A percentile compares a stretch with the other conserved stretches of the same genome.
phyloP scores from a whole-genome alignment of 495 filamentous ascomycete species.

The Penicillium bovifimosum region DNA sequence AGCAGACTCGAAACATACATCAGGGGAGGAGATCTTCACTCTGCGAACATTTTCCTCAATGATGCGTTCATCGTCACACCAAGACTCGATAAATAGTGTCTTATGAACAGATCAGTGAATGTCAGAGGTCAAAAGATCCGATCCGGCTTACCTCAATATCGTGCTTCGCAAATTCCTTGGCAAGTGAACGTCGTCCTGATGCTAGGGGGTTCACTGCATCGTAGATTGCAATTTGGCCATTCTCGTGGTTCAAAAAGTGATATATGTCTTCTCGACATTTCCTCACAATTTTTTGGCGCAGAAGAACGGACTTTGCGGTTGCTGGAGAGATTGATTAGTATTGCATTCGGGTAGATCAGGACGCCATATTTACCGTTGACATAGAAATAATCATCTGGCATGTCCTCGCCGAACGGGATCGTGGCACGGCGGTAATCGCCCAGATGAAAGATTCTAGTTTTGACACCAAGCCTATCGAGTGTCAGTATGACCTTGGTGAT shows the following conservation, averaged over 20 bases:
- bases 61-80: slow-evolving; percentile 85
- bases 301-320: slow-evolving; percentile 75
- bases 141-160: slow-evolving; percentile 67
- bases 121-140: neutral
- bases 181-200: slow-evolving; percentile 75
- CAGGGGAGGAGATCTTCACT: slow-evolving; percentile 98
- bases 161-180: slow-evolving; percentile 94
- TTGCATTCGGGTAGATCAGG: neutral
- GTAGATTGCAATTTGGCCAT: slow-evolving; percentile 97
- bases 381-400: slow-evolving; percentile 97
- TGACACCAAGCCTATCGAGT: slow-evolving; percentile 78
- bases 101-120: slow-evolving; percentile 23
- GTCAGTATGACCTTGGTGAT: slow-evolving; percentile 1
- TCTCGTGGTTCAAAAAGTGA: slow-evolving; percentile 90
- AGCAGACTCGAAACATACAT: slow-evolving; percentile 49
- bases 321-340: slow-evolving; percentile 39
- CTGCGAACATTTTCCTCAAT: slow-evolving; percentile 95
- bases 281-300: slow-evolving; percentile 94
- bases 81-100: slow-evolving; percentile 95
- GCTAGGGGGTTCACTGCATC: slow-evolving; percentile 96
- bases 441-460: slow-evolving; percentile 94
- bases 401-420: slow-evolving; percentile 75
- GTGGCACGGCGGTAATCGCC: slow-evolving; percentile 94
- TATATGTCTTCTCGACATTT: slow-evolving; percentile 97
- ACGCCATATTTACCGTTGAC: slow-evolving; percentile 59